Percentiles rank a stretch among this genome's conserved stretches.
Conservation (phyloP, 208 protist genomes). For the Porcisia deanei region DNA sequence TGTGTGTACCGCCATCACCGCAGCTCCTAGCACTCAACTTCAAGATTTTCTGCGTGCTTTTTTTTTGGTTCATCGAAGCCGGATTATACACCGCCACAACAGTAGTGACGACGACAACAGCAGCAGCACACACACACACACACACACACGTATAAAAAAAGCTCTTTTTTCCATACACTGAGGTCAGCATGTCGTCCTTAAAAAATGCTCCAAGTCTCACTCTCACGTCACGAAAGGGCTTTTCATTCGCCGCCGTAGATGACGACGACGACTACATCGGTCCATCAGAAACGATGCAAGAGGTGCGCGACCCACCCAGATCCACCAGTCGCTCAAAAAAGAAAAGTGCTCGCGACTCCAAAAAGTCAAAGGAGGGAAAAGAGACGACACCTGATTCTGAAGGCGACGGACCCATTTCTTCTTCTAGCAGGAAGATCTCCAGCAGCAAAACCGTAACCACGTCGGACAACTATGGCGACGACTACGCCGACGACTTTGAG, state of each 20-base stretch:
- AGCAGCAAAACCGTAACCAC: constrained; percentile 16
- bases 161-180: neutral
- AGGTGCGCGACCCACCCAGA: constrained; percentile 6
- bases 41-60: neutral
- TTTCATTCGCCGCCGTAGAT: constrained; percentile 24
- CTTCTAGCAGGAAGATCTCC: constrained; percentile 23
- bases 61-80: neutral
- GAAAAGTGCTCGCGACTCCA: constrained; percentile 25
- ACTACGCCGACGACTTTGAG: constrained; percentile 50
- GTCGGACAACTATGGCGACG: constrained; percentile 24
- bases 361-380: constrained; percentile 33
- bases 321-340: constrained; percentile 34
- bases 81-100: neutral
- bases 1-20: neutral
- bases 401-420: constrained; percentile 9
- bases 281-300: constrained; percentile 22
- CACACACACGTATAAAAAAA: neutral
- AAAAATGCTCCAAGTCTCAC: constrained; percentile 55
- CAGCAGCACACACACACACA: neutral
- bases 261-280: constrained; percentile 65
- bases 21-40: neutral
- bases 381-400: constrained; percentile 9
- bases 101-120: neutral
- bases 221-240: constrained; percentile 28
- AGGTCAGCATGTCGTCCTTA: constrained; percentile 14